Evolutionary conservation across 2,329 filamentous ascomycete genomes (phyloP).

Genomic region (Colletotrichum caudatum): DNA sequence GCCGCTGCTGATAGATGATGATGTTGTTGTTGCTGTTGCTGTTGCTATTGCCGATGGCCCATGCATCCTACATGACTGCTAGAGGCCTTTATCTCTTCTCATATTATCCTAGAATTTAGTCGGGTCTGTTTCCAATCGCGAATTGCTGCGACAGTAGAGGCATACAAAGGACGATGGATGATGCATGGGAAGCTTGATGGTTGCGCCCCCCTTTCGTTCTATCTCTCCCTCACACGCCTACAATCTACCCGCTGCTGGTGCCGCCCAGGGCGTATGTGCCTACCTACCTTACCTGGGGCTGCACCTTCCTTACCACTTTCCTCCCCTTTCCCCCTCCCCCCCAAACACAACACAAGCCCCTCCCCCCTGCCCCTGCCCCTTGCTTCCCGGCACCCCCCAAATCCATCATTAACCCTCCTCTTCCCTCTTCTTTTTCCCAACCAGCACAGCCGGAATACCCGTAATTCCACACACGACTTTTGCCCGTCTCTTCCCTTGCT

Average conservation of each 20-base stretch:
- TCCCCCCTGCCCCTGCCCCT: constrained; percentile 9
- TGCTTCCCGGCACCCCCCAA: constrained; percentile 34
- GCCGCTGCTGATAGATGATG: background rate
- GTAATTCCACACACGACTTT: constrained; percentile 34
- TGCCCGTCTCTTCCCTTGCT: constrained; percentile 18
- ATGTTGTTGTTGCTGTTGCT: background rate
- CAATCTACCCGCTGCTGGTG: background rate
- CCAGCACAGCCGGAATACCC: constrained; percentile 21
- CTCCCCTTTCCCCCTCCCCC: background rate
- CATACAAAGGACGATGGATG: constrained; percentile 31
- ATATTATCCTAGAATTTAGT: background rate
- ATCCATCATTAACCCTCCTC: constrained; percentile 39
- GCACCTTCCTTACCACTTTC: background rate
- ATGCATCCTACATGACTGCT: background rate
- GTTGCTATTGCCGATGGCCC: background rate
- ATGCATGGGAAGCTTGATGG: constrained; percentile 31
- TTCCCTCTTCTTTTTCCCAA: constrained; percentile 33
- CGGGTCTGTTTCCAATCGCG: constrained; percentile 31
- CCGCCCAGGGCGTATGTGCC: background rate
- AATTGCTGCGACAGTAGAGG: constrained; percentile 21
- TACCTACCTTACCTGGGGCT: constrained; percentile 26
- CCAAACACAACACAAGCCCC: constrained; percentile 20
- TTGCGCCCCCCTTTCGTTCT: background rate
- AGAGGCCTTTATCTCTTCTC: background rate
- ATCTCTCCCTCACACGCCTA: background rate